Percentiles rank a stretch among this genome's conserved stretches.
phyloP scores from a whole-genome alignment of 345 rosid species.

The Populus tremula region DNA sequence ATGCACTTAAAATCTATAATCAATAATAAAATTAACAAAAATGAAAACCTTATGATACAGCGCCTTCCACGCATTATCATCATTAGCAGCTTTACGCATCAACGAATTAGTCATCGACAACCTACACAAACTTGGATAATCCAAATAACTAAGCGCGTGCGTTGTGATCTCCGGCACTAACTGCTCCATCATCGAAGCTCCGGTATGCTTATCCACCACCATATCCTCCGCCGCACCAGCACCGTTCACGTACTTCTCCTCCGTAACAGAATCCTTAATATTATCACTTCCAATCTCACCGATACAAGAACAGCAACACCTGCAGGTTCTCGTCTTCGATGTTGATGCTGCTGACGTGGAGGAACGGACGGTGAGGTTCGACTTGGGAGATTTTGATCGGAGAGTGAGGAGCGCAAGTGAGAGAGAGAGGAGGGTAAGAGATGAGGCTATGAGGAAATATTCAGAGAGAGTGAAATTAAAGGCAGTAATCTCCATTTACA shows the following conservation, averaged over 20 bases:
- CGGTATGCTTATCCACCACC: conserved; percentile 59
- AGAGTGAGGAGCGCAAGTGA: conserved; percentile 35
- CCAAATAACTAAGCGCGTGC: conserved; percentile 96
- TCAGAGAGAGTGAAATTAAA: conserved; percentile 31
- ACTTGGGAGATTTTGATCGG: conserved; percentile 41
- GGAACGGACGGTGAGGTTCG: conserved; percentile 10
- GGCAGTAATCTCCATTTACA: conserved; percentile 53
- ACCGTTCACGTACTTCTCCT: conserved; percentile 15
- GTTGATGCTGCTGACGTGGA: conserved; percentile 1
- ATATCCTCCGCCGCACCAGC: conserved; percentile 27
- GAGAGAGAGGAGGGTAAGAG: conserved; percentile 44
- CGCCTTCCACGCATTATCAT: conserved; percentile 97
- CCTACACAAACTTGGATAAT: conserved; percentile 88
- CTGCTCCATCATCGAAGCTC: conserved; percentile 99
- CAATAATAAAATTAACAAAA: background rate
- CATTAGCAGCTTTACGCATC: conserved; percentile 99
- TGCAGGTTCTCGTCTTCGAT: conserved; percentile 8
- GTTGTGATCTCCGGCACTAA: conserved; percentile 97
- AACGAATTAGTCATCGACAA: conserved; percentile 95
- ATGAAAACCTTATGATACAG: conserved; percentile 78
- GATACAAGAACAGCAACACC: conserved; percentile 35
- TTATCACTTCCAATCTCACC: background rate
- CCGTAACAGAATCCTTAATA: background rate
- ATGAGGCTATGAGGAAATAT: conserved; percentile 45
- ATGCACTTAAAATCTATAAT: background rate